Conservation (phyloP, 495 filamentous ascomycete species). For the Pseudoneurospora amorphoporcata region DNA sequence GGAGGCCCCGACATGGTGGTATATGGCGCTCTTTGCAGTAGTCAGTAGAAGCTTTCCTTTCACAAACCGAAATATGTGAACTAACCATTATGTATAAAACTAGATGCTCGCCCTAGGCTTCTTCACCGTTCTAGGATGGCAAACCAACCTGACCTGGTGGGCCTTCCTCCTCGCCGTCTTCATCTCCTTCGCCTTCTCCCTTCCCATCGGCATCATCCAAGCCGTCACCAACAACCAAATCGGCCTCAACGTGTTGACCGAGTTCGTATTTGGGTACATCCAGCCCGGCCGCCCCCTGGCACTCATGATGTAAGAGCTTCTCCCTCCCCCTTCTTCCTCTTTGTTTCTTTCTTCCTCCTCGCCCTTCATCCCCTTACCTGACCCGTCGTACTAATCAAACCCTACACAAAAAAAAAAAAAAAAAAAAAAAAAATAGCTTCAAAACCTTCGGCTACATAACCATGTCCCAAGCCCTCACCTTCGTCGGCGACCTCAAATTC, state of each 20-base stretch:
- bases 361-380: neutral
- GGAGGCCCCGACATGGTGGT: constrained; percentile 49
- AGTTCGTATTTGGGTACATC: constrained; percentile 64
- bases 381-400: neutral
- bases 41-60: constrained; percentile 16
- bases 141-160: constrained; percentile 58
- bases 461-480: constrained; percentile 47
- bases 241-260: constrained; percentile 58
- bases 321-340: neutral
- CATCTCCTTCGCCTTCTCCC: constrained; percentile 43
- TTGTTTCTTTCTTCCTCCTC: neutral
- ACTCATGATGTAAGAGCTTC: constrained; percentile 45
- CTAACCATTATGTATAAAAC: constrained; percentile 8
- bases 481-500: constrained; percentile 44
- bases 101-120: constrained; percentile 53
- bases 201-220: constrained; percentile 51
- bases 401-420: neutral
- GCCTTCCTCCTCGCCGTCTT: constrained; percentile 54
- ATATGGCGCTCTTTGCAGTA: constrained; percentile 36
- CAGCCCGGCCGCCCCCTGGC: constrained; percentile 54
- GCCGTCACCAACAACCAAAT: constrained; percentile 60
- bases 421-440: constrained; percentile 31
- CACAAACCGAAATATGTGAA: constrained; percentile 4
- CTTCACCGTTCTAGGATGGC: constrained; percentile 52
- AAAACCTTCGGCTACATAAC: constrained; percentile 69